A percentile compares a stretch with the other conserved stretches of the same genome.
These are phyloP conservation scores for Knufia petricola DNA, from an alignment of 2,329 filamentous ascomycete genomes.

Conservation along the genomic window DNA sequence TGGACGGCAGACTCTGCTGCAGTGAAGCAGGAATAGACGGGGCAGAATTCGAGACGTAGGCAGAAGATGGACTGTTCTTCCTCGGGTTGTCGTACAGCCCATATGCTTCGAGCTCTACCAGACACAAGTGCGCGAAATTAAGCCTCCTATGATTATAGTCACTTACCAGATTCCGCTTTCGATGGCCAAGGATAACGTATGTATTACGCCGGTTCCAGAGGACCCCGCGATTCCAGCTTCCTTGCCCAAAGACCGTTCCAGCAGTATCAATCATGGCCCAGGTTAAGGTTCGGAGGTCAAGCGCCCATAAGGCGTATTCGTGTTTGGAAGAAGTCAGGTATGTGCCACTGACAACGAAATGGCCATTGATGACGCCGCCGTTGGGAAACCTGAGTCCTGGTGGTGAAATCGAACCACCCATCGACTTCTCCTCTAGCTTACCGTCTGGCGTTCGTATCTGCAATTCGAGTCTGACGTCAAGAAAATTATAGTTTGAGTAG, in stretches of 20 bases:
- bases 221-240: constrained; percentile 94
- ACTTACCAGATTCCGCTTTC: constrained; percentile 86
- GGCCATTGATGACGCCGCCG: constrained; percentile 85
- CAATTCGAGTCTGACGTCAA: constrained; percentile 91
- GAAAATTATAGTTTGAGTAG: constrained; percentile 98
- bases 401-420: constrained; percentile 78
- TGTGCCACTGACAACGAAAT: constrained; percentile 95
- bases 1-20: constrained; percentile 31
- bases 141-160: constrained; percentile 97
- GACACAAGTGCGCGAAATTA: constrained; percentile 93
- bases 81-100: constrained; percentile 94
- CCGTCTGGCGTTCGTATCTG: constrained; percentile 82
- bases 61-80: constrained; percentile 65
- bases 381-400: constrained; percentile 93
- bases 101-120: constrained; percentile 95
- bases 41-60: constrained; percentile 74
- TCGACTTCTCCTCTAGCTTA: constrained; percentile 71
- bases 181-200: constrained; percentile 89
- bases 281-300: constrained; percentile 76
- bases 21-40: constrained; percentile 50
- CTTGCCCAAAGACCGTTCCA: constrained; percentile 86
- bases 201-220: constrained; percentile 89
- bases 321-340: constrained; percentile 97
- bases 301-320: constrained; percentile 92
- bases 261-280: constrained; percentile 96